Base-by-base conservation (phyloP, 2,329 filamentous ascomycete genomes). In the Cryphonectria parasitica region DNA sequence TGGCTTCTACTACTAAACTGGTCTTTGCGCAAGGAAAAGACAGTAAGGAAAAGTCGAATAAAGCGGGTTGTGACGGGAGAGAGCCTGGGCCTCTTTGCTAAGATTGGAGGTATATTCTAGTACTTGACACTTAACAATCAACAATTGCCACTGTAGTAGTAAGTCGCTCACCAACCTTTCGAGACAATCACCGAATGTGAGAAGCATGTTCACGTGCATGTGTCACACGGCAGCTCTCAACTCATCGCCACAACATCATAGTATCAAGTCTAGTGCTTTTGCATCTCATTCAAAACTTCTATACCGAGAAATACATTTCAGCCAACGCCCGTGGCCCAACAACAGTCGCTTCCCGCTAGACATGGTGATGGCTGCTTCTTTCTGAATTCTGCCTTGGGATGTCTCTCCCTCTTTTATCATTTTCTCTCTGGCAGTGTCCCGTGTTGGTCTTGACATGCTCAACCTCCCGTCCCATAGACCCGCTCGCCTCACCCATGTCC, bases 291-390 rank as follows among this genome's bases (percentile, higher is more conserved):
- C 58, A 61, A n/a, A 25, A 61, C 15, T 31, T 34, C 34, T 34
- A 34, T 61, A 31, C 34, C 56, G 56, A 60, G 31, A n/a, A 39
- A 39, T 39, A 61, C 58, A 39, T 13, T 36, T 39, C 58, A 61
- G 11, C 58, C 58, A 61, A 61, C 58, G 34, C 58, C 58, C 34
- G 22, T 34, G 58, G 58, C 58, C 58, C 22, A n/a, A 34, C 31
- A 61, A 61, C 58, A 39, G 34, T 61, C 19, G 58, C 31, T 19
- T 22, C 34, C 31, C 22, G 58, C 34, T 7, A n/a, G 58, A 36
- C 31, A 61, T 61, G 58, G 58, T 61, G 58, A 61, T 34, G 58
- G 56, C 58, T 34, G 34, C 31, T 36, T 36, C 58, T 22, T 8
- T 39, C 58, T 11, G 1, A 8, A 11, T 10, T 31, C 58, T 61